Conservation (phyloP, 345 rosid species). For the Hevea brasiliensis region DNA sequence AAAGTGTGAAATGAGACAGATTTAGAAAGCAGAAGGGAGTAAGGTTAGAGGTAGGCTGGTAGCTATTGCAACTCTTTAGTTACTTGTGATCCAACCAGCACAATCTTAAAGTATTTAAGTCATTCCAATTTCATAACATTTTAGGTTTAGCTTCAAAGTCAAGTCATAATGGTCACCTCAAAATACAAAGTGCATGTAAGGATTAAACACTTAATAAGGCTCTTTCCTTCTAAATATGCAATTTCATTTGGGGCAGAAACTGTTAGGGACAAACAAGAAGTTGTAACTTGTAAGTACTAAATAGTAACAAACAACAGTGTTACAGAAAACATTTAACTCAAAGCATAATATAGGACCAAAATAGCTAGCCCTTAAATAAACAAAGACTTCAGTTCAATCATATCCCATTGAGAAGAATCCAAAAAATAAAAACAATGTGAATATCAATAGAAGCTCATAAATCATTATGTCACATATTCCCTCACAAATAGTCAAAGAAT, state of each 20-base stretch:
- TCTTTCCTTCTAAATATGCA: background rate
- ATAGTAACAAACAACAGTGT: background rate
- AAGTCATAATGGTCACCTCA: background rate
- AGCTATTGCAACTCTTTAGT: too few species aligned
- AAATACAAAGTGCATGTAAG: background rate
- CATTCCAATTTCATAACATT: too few species aligned
- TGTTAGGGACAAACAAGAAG: background rate
- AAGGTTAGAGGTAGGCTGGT: too few species aligned
- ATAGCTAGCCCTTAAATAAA: too few species aligned
- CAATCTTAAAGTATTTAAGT: too few species aligned
- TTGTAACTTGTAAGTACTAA: too few species aligned
- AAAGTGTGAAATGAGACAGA: too few species aligned
- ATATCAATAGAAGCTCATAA: background rate
- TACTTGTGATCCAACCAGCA: too few species aligned
- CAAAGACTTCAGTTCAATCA: too few species aligned
- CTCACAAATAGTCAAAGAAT: conserved; percentile 3
- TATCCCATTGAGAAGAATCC: background rate
- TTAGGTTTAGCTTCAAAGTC: background rate
- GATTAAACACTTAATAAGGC: background rate
- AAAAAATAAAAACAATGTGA: background rate
- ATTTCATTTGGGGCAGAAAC: background rate
- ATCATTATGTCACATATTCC: background rate
- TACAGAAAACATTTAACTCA: background rate
- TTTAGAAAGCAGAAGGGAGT: too few species aligned
- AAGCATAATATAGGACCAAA: background rate